phyloP scores from a whole-genome alignment of 352 stramenopile species.

The Globisporangium acanthophoron region DNA sequence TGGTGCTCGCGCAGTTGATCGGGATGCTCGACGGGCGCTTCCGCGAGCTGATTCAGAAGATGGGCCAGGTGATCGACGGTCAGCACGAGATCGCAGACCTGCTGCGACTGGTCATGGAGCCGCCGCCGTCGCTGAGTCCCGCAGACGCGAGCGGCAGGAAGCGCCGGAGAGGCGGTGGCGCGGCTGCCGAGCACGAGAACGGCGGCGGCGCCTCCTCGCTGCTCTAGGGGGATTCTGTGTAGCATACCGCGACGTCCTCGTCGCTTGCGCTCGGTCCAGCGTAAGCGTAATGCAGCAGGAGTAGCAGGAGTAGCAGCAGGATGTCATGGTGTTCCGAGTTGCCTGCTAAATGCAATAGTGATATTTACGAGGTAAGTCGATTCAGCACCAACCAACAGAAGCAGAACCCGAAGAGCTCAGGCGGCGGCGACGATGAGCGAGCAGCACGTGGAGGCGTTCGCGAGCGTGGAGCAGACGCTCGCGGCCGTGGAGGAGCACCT shows the following conservation, averaged over 20 bases:
- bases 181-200: neutral
- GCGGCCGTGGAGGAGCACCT: slow-evolving; percentile 70
- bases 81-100: slow-evolving; percentile 66
- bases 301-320: neutral
- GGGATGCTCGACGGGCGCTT: slow-evolving; percentile 64
- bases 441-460: slow-evolving; percentile 54
- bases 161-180: slow-evolving; percentile 23
- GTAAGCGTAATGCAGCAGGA: neutral
- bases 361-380: neutral
- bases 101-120: slow-evolving; percentile 25
- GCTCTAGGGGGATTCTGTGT: neutral
- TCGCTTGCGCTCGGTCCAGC: neutral
- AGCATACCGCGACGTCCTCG: neutral
- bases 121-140: slow-evolving; percentile 18
- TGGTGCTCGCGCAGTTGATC: slow-evolving; percentile 48
- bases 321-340: neutral
- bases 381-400: slow-evolving; percentile 13
- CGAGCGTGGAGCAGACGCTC: slow-evolving; percentile 75
- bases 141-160: slow-evolving; percentile 20
- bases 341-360: neutral
- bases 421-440: slow-evolving; percentile 37
- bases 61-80: slow-evolving; percentile 71
- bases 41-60: slow-evolving; percentile 68
- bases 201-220: neutral
- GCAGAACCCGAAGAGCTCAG: slow-evolving; percentile 3